phyloP scores from a whole-genome alignment of 192 early-diverging fungal genomes.

The Lobosporangium transversale region DNA sequence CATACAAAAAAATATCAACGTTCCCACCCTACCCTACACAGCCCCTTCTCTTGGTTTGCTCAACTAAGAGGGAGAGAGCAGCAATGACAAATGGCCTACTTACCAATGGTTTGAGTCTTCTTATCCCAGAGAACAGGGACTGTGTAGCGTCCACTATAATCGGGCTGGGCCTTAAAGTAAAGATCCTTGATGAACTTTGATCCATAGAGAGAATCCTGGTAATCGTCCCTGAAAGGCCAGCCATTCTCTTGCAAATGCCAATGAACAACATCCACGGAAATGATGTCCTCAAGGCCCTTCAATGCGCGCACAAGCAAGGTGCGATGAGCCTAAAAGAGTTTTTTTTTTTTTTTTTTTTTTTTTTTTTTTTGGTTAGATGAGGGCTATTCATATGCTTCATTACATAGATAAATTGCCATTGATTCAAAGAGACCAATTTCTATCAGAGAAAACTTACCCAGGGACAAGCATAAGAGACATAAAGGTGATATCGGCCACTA shows the following conservation, averaged over 20 bases:
- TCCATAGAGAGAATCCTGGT: constrained; percentile 81
- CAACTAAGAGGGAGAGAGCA: too few species aligned
- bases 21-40: background rate
- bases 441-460: constrained; percentile 44
- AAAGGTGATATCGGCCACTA: constrained; percentile 47
- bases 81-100: too few species aligned
- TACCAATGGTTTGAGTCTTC: constrained; percentile 86
- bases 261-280: constrained; percentile 88
- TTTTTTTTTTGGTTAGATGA: background rate
- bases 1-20: too few species aligned
- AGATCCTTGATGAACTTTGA: constrained; percentile 84
- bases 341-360: too few species aligned
- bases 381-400: too few species aligned
- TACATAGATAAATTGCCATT: too few species aligned
- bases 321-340: constrained; percentile 95
- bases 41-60: background rate
- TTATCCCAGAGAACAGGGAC: constrained; percentile 99
- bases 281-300: constrained; percentile 88
- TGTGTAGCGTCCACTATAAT: constrained; percentile 83
- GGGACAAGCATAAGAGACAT: constrained; percentile 38
- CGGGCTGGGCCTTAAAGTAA: constrained; percentile 90
- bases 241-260: constrained; percentile 81
- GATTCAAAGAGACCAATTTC: too few species aligned
- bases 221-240: constrained; percentile 80
- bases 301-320: constrained; percentile 87